A percentile compares a stretch with the other conserved stretches of the same genome.
These are phyloP conservation scores for Capillidium heterosporum DNA, from an alignment of 371 early-diverging fungal genomes.

Conservation along the genomic window DNA sequence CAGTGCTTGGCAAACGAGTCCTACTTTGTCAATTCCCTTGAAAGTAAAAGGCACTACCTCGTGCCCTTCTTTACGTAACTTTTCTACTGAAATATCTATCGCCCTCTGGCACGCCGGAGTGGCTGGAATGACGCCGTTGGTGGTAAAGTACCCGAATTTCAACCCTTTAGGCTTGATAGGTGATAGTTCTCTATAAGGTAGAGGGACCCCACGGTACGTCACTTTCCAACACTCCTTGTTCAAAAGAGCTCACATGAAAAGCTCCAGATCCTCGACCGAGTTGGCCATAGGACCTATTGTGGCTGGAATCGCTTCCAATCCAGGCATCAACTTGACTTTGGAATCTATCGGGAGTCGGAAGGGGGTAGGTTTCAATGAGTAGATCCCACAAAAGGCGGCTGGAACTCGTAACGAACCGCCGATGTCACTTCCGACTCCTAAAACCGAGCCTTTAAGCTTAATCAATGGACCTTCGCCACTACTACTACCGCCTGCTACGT, in stretches of 20 bases:
- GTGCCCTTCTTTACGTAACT: not conserved
- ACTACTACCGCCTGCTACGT: slow-evolving; percentile 7
- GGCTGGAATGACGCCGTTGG: not conserved
- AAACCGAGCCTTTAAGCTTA: not conserved
- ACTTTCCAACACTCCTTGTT: not conserved
- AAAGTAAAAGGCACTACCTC: not conserved
- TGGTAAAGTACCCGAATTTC: slow-evolving; percentile 1
- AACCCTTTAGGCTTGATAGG: not conserved
- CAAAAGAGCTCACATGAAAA: not conserved
- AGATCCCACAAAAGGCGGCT: slow-evolving; percentile 5
- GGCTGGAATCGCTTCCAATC: not conserved
- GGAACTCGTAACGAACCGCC: slow-evolving; percentile 9
- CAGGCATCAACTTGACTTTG: not conserved
- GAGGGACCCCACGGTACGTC: not conserved
- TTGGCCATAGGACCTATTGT: slow-evolving; percentile 2
- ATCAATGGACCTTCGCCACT: slow-evolving; percentile 8
- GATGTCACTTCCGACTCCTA: slow-evolving; percentile 9
- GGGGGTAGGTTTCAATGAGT: slow-evolving; percentile 5
- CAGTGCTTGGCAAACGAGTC: not conserved
- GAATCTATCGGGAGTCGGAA: not conserved
- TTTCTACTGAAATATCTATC: not conserved
- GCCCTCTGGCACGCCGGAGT: slow-evolving; percentile 1
- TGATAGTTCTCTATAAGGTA: not conserved
- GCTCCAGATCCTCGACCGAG: not conserved
- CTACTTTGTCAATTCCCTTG: not conserved